Evolutionary conservation across 73 alveolate genomes (phyloP).

Genomic region (Paramecium sexaurelia): DNA sequence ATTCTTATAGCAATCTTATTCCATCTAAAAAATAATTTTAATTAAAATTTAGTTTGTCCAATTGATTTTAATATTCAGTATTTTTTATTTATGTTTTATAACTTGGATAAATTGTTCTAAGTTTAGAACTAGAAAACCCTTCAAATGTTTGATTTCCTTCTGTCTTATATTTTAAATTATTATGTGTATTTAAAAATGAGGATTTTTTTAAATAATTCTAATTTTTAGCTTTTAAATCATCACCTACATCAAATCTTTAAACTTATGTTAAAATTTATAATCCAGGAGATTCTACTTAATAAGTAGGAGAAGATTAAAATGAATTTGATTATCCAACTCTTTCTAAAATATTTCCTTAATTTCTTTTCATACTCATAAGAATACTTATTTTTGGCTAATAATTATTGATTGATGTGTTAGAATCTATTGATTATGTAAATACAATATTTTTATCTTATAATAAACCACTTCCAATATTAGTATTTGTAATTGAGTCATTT

Average conservation of each 20-base stretch:
- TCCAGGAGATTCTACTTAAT: background rate
- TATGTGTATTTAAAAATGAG: background rate
- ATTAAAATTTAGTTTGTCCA: background rate
- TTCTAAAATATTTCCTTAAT: background rate
- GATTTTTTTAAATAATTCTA: background rate
- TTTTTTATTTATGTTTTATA: background rate
- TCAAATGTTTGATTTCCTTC: background rate
- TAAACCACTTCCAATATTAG: background rate
- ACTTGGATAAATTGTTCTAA: conserved; percentile 33
- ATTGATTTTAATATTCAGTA: conserved; percentile 19
- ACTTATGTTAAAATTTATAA: background rate
- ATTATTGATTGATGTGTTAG: background rate
- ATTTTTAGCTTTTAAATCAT: background rate
- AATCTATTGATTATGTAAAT: background rate
- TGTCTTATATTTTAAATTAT: background rate
- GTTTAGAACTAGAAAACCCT: conserved; percentile 27
- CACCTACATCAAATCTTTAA: background rate
- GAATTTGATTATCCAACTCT: background rate
- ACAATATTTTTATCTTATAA: background rate
- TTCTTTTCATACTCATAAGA: background rate
- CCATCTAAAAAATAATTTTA: background rate
- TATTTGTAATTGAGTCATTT: background rate
- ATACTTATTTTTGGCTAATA: background rate
- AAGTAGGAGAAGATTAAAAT: background rate
- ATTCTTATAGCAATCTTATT: background rate